A percentile compares a stretch with the other conserved stretches of the same genome.
Conservation (phyloP, 2,329 filamentous ascomycete genomes). For the Xylogone sp. region DNA sequence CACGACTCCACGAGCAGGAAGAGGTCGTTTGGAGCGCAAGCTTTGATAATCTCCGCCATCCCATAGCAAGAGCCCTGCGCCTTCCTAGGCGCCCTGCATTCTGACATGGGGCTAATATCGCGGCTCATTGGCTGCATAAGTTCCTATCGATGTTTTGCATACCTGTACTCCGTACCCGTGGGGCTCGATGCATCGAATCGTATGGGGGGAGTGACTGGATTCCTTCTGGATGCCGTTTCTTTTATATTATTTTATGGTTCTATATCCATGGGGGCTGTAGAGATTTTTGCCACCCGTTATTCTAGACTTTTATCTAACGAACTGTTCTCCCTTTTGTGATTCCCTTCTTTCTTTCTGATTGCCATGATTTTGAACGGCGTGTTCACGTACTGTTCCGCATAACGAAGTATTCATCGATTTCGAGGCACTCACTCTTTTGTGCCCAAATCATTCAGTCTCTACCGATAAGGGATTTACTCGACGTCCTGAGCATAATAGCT, state of each 20-base stretch:
- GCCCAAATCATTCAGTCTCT: not conserved
- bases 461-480: not conserved
- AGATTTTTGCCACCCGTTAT: too few relatives aligned
- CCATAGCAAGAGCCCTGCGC: not conserved
- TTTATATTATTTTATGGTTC: too few relatives aligned
- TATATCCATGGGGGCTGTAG: too few relatives aligned
- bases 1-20: not conserved
- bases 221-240: too few relatives aligned
- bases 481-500: not conserved
- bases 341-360: not conserved
- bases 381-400: too few relatives aligned
- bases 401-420: not conserved
- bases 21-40: not conserved
- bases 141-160: not conserved
- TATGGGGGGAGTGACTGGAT: too few relatives aligned
- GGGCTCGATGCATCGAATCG: not conserved
- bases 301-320: too few relatives aligned
- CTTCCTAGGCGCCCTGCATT: not conserved
- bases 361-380: too few relatives aligned
- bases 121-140: not conserved
- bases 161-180: not conserved
- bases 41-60: not conserved
- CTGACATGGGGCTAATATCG: not conserved
- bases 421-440: conserved; percentile 3
- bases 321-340: not conserved